These are phyloP conservation scores for Anthoceros angustus DNA, from an alignment of 225 moss, liverwort and hornwort species.

Conservation along the genomic window DNA sequence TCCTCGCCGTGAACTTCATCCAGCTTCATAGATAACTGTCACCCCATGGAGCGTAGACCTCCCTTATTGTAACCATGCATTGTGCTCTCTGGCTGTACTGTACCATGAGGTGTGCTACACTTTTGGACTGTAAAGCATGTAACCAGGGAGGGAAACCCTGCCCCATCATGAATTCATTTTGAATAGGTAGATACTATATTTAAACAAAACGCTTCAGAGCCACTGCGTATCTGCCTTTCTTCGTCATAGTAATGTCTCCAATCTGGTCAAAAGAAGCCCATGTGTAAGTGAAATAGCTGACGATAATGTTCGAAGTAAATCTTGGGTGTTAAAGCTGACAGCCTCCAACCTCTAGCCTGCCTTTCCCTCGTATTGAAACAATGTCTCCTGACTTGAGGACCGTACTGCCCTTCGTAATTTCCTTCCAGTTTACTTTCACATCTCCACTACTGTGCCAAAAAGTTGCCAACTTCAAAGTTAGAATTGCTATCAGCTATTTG, in stretches of 20 bases:
- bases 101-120: too few species aligned
- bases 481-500: too few species aligned
- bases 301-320: neutral
- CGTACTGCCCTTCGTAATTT: constrained; percentile 59
- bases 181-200: neutral
- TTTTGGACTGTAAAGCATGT: too few species aligned
- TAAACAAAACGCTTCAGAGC: constrained; percentile 55
- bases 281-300: neutral
- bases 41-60: too few species aligned
- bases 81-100: too few species aligned
- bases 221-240: constrained; percentile 89
- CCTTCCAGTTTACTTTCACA: constrained; percentile 88
- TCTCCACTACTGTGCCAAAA: constrained; percentile 46
- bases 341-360: constrained; percentile 76
- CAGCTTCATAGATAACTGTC: too few species aligned
- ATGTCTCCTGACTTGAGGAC: constrained; percentile 77
- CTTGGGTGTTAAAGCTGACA: neutral
- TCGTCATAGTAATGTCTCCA: constrained; percentile 69
- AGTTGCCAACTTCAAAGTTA: neutral
- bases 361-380: constrained; percentile 81
- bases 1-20: too few species aligned
- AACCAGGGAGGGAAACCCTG: too few species aligned
- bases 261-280: constrained; percentile 25
- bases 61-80: too few species aligned
- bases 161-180: too few species aligned